Base-by-base conservation (phyloP, 2,329 filamentous ascomycete genomes). In the Hymenoscyphus repandus region DNA sequence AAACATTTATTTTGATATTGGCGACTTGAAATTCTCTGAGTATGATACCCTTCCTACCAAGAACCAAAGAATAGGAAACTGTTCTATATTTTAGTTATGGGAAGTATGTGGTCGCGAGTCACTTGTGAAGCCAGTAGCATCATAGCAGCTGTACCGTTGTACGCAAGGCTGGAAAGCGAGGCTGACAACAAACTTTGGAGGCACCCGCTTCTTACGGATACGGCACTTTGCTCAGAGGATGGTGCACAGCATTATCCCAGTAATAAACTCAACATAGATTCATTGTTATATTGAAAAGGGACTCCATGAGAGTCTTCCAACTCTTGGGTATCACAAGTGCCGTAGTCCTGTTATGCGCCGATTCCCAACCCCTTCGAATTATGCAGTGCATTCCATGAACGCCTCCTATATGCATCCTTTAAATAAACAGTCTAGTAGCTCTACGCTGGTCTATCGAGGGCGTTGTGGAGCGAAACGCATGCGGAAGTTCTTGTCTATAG, bases 401-500 rank as follows among this genome's bases (percentile, higher is more conserved):
- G 51, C 49, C 49, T 32, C 22, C 18, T 37, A 45, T 38, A 42
- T 47, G 34, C 17, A 38, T 38, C 34, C 44, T 12, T 18, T 37
- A 6, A 38, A 48, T 31, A 44, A 27, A 27, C 12, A 9, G 31
- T 18, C 18, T 13, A 40, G 12, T 27, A 34, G n/a, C n/a, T n/a
- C n/a, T n/a, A n/a, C n/a, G n/a, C 37, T 42, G 31, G 6, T 37
- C 55, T 50, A 62, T 52, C 60, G 56, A 47, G 61, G 62, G 48
- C 58, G 50, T 43, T 61, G 60, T 27, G 68, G 67, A n/a, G 64
- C 56, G 50, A 70, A 70, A 54, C 63, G 58, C 63, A 68, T 66
- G 9, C 67, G 62, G 46, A 70, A 70, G 45, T 63, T 67, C 55
- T 68, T 70, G 43, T 70, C 68, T 70, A 33, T 10, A 44, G 18